Evolutionary conservation across 2,329 filamentous ascomycete genomes (phyloP).

Genomic region (Ambrosiella beaveri): DNA sequence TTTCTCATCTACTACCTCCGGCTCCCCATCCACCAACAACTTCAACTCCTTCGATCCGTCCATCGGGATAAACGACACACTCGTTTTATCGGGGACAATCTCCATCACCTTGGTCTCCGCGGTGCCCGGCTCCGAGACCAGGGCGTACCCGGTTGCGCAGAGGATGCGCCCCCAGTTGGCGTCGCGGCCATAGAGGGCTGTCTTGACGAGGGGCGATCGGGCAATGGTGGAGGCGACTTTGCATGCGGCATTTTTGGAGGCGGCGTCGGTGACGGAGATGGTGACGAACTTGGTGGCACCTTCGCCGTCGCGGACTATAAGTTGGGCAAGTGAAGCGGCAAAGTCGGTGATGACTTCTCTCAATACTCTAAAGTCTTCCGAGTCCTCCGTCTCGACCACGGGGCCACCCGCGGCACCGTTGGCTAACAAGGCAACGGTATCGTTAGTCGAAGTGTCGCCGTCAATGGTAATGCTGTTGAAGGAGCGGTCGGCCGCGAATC

Average conservation of each 20-base stretch:
- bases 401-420: constrained; percentile 77
- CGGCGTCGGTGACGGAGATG: constrained; percentile 62
- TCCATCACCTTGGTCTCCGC: constrained; percentile 42
- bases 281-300: constrained; percentile 97
- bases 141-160: constrained; percentile 75
- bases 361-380: constrained; percentile 53
- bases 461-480: constrained; percentile 98
- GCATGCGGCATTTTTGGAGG: constrained; percentile 52
- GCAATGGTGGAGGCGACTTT: constrained; percentile 78
- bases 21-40: constrained; percentile 63
- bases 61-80: constrained; percentile 59
- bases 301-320: constrained; percentile 90
- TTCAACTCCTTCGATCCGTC: constrained; percentile 64
- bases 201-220: constrained; percentile 86
- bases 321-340: constrained; percentile 68
- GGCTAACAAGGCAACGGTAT: constrained; percentile 85
- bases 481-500: constrained; percentile 57
- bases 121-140: constrained; percentile 41
- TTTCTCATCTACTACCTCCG: constrained; percentile 59
- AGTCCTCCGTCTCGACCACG: constrained; percentile 36
- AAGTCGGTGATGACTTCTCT: constrained; percentile 56
- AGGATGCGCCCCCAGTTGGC: constrained; percentile 97
- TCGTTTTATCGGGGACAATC: constrained; percentile 53
- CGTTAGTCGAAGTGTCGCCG: constrained; percentile 93
- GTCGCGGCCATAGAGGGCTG: constrained; percentile 87